phyloP scores from a whole-genome alignment of 202 grass and related monocot species.

The Panicum virgatum region DNA sequence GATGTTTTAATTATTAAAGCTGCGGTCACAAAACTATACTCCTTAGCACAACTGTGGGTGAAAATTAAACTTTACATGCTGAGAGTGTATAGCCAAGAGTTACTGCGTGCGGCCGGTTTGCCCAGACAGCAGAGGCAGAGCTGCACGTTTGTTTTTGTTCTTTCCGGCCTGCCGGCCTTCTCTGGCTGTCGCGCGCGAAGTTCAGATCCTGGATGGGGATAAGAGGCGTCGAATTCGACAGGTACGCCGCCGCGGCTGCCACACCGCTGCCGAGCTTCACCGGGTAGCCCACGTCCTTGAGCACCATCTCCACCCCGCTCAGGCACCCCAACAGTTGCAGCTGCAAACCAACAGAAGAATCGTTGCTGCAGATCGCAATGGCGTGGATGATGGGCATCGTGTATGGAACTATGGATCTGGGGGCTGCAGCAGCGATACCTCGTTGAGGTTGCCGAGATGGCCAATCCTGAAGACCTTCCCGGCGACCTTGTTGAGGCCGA shows the following conservation, averaged over 20 bases:
- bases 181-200: neutral
- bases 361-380: neutral
- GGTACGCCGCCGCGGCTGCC: slow-evolving; percentile 78
- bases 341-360: slow-evolving; percentile 40
- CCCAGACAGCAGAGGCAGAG: slow-evolving; percentile 13
- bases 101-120: neutral
- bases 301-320: slow-evolving; percentile 92
- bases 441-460: slow-evolving; percentile 91
- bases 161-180: neutral
- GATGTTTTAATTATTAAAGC: slow-evolving; percentile 5
- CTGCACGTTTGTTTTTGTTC: neutral
- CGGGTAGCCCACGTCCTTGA: slow-evolving; percentile 89
- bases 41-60: slow-evolving; percentile 13
- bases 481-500: slow-evolving; percentile 91
- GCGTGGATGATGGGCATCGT: too few relatives aligned
- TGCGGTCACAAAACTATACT: slow-evolving; percentile 29
- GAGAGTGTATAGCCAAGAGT: slow-evolving; percentile 17
- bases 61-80: slow-evolving; percentile 42
- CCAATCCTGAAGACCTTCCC: slow-evolving; percentile 97
- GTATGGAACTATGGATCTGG: too few relatives aligned
- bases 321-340: slow-evolving; percentile 85
- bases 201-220: slow-evolving; percentile 91
- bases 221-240: slow-evolving; percentile 74
- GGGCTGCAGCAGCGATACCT: slow-evolving; percentile 22
- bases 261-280: slow-evolving; percentile 96